phyloP scores from a whole-genome alignment of 2,329 filamentous ascomycete species.

The Dendrostoma leiphaemia region DNA sequence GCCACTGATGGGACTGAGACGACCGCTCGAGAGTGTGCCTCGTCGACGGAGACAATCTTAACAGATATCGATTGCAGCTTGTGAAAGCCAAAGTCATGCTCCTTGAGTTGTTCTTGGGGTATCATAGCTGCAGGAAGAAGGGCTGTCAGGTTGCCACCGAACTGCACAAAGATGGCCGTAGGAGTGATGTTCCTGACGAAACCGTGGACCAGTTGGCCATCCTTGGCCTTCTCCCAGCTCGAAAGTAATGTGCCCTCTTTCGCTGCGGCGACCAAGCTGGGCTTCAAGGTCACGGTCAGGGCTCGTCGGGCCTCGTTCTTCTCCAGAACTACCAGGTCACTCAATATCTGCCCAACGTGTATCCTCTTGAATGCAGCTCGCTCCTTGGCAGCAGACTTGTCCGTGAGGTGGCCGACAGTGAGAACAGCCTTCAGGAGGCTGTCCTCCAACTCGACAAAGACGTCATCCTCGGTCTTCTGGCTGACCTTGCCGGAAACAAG shows the following conservation, averaged over 20 bases:
- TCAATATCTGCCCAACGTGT: constrained; percentile 77
- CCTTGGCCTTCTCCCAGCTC: constrained; percentile 67
- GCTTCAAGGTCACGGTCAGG: constrained; percentile 78
- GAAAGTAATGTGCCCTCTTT: constrained; percentile 71
- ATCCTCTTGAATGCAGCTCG: constrained; percentile 76
- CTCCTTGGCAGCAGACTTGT: constrained; percentile 79
- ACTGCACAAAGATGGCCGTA: constrained; percentile 85
- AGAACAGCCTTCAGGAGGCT: constrained; percentile 76
- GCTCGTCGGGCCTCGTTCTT: constrained; percentile 77
- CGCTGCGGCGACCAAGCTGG: constrained; percentile 73
- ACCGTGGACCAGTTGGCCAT: constrained; percentile 68
- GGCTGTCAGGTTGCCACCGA: constrained; percentile 73
- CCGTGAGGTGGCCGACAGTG: constrained; percentile 75
- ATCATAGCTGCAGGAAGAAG: constrained; percentile 79
- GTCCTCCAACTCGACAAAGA: constrained; percentile 73
- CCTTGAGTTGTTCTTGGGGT: constrained; percentile 62
- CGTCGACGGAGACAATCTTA: constrained; percentile 71
- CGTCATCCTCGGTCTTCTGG: constrained; percentile 75
- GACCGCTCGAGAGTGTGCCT: constrained; percentile 65
- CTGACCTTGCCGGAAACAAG: constrained; percentile 75
- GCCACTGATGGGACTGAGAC: constrained; percentile 49
- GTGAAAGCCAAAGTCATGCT: constrained; percentile 75
- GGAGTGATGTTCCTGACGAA: constrained; percentile 83
- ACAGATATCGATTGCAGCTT: constrained; percentile 74
- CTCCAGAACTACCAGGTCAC: constrained; percentile 80